Conservation (phyloP, 2,329 filamentous ascomycete genomes). For the Triangularia setosa region DNA sequence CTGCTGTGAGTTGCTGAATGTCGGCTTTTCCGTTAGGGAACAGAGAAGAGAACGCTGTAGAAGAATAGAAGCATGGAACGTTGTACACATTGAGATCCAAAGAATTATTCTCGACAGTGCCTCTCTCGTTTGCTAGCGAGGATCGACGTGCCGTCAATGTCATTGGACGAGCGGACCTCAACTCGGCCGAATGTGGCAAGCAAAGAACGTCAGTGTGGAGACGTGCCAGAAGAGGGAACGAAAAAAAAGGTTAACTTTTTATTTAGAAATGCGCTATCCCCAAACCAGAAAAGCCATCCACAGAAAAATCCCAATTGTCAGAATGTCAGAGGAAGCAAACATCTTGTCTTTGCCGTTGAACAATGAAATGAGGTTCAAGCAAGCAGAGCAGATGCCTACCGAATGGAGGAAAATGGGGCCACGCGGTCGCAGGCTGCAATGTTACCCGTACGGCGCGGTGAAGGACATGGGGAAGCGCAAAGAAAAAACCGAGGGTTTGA, state of each 20-base stretch:
- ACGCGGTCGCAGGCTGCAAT: neutral
- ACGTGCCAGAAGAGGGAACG: neutral
- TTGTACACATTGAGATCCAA: neutral
- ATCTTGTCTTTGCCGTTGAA: neutral
- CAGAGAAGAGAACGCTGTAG: neutral
- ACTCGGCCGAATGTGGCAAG: slow-evolving; percentile 10
- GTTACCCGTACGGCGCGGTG: neutral
- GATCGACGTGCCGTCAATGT: neutral
- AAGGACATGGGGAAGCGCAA: neutral
- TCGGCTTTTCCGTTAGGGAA: neutral
- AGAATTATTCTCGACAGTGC: neutral
- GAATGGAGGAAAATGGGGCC: neutral
- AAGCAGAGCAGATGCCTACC: neutral
- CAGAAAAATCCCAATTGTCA: neutral
- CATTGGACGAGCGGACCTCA: neutral
- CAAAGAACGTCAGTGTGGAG: neutral
- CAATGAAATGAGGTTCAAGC: neutral
- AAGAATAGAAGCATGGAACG: neutral
- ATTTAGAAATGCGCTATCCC: slow-evolving; percentile 8
- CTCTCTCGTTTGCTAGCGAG: neutral
- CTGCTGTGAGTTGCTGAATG: neutral
- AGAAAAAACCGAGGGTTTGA: neutral
- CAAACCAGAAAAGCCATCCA: neutral
- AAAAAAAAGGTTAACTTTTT: slow-evolving; percentile 10
- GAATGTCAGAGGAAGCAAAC: neutral